A percentile compares a stretch with the other conserved stretches of the same genome.
Conservation (phyloP, 192 early-diverging fungal genomes). For the Lobosporangium transversale region DNA sequence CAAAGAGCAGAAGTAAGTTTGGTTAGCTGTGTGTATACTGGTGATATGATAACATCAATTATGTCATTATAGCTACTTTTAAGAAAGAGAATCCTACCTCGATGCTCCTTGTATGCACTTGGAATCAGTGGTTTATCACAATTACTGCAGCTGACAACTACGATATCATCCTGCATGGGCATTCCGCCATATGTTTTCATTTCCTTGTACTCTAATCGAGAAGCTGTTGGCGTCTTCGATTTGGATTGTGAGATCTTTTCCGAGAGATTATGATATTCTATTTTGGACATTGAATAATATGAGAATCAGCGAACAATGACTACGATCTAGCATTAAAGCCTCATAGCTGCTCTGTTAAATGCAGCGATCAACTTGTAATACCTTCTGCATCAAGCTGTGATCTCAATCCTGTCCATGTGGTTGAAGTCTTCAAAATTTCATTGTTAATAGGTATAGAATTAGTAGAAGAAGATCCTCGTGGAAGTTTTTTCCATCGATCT, state of each 20-base stretch:
- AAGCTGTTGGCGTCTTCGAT: constrained; percentile 42
- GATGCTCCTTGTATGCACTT: constrained; percentile 68
- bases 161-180: constrained; percentile 70
- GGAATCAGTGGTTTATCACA: constrained; percentile 75
- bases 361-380: background rate
- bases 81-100: too few species aligned
- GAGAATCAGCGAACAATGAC: too few species aligned
- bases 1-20: background rate
- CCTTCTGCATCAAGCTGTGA: constrained; percentile 52
- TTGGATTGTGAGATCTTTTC: constrained; percentile 41
- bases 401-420: constrained; percentile 35
- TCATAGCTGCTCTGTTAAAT: too few species aligned
- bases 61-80: too few species aligned
- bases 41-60: too few species aligned
- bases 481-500: constrained; percentile 54
- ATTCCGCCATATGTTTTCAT: constrained; percentile 63
- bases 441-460: constrained; percentile 15
- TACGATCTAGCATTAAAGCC: too few species aligned
- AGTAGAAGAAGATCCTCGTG: constrained; percentile 13
- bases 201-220: constrained; percentile 52
- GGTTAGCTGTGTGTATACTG: too few species aligned
- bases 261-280: constrained; percentile 24
- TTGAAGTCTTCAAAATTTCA: constrained; percentile 27
- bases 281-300: background rate
- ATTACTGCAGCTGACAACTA: constrained; percentile 71